Percentiles rank a stretch among this genome's conserved stretches.
Evolutionary conservation across 148 eudicot genomes (phyloP).

Genomic region (Chenopodium berlandieri): DNA sequence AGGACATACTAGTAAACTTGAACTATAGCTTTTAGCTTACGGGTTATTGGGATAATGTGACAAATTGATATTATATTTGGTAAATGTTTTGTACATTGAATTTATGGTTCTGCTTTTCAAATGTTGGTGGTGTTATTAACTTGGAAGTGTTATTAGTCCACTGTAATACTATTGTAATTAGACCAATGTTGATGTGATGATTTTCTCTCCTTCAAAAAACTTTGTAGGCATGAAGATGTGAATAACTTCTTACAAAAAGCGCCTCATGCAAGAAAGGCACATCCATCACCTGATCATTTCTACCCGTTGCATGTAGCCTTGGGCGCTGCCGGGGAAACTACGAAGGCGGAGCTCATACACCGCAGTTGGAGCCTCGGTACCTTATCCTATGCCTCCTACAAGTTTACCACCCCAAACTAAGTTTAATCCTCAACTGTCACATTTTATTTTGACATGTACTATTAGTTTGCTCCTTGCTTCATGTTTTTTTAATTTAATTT

Average conservation of each 20-base stretch:
- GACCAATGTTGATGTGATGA: not conserved
- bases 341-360: constrained; percentile 73
- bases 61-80: not conserved
- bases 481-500: not conserved
- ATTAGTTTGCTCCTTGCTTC: not conserved
- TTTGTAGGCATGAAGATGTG: constrained; percentile 56
- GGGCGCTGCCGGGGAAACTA: constrained; percentile 65
- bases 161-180: too few relatives aligned
- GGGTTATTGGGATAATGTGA: not conserved
- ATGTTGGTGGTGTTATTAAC: not conserved
- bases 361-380: constrained; percentile 64
- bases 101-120: not conserved
- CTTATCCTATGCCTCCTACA: constrained; percentile 76
- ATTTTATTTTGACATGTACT: not conserved
- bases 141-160: not conserved
- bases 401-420: constrained; percentile 39
- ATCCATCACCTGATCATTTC: constrained; percentile 77
- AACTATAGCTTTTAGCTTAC: too few relatives aligned
- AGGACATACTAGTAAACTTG: too few relatives aligned
- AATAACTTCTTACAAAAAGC: constrained; percentile 60
- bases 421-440: not conserved
- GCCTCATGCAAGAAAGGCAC: constrained; percentile 71
- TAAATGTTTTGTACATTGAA: not conserved
- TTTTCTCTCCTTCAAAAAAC: not conserved
- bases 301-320: constrained; percentile 84